Evolutionary conservation across 768 basidiomycete genomes (phyloP).

Genomic region (Suillus luteus): DNA sequence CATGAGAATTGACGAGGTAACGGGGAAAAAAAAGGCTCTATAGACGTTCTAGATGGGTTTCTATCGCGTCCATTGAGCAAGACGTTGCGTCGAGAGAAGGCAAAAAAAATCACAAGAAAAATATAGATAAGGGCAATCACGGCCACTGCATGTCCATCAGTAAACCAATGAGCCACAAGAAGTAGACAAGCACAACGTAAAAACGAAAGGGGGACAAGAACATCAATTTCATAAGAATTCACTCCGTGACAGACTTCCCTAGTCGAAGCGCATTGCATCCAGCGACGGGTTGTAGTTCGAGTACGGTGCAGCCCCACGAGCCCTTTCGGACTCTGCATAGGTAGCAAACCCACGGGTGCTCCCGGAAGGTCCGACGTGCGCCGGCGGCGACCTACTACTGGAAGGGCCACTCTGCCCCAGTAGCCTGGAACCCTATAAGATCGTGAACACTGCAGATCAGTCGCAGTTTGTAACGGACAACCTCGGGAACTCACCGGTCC

Average conservation of each 20-base stretch:
- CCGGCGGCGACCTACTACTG: constrained; percentile 24
- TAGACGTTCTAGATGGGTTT: constrained; percentile 6
- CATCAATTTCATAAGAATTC: constrained; percentile 6
- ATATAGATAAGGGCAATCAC: constrained; percentile 1
- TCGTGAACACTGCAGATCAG: constrained; percentile 3
- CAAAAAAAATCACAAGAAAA: neutral
- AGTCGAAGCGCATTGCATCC: constrained; percentile 28
- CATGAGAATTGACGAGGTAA: neutral
- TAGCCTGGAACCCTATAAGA: constrained; percentile 27
- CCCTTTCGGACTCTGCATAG: constrained; percentile 29
- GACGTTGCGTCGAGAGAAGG: neutral
- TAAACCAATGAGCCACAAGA: constrained; percentile 6
- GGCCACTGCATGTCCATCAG: constrained; percentile 4
- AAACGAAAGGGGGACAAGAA: neutral
- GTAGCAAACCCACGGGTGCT: constrained; percentile 14
- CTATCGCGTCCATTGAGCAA: neutral
- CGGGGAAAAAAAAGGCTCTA: neutral
- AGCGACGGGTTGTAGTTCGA: constrained; percentile 24
- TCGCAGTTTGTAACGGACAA: neutral
- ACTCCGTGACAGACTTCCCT: constrained; percentile 10
- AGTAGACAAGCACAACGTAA: constrained; percentile 3
- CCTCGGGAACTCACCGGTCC: constrained; percentile 23
- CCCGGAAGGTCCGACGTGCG: constrained; percentile 17
- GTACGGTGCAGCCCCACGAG: constrained; percentile 25
- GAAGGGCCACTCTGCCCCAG: constrained; percentile 22